These are phyloP conservation scores for Scutellaria galericulata DNA, from an alignment of 257 asterid genomes.

Conservation along the genomic window DNA sequence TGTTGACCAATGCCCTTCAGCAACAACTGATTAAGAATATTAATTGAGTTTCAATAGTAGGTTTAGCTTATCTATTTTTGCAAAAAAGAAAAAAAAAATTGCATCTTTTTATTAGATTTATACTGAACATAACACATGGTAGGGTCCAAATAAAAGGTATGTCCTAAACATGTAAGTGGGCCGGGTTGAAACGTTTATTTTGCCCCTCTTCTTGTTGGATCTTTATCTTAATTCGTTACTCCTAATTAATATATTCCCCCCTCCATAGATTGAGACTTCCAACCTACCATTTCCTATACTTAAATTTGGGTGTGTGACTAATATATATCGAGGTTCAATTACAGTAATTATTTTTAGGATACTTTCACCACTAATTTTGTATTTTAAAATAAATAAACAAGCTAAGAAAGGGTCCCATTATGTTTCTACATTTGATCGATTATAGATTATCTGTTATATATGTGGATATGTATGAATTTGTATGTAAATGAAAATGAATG, in stretches of 20 bases:
- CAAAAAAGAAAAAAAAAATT: neutral
- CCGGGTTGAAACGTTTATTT: slow-evolving; percentile 35
- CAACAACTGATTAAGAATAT: slow-evolving; percentile 17
- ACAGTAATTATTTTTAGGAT: no score
- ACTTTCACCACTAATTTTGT: no score
- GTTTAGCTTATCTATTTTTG: neutral
- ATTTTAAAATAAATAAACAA: no score
- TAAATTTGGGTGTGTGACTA: neutral
- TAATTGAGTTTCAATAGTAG: slow-evolving; percentile 4
- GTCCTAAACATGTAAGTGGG: slow-evolving; percentile 17
- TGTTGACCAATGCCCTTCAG: slow-evolving; percentile 28
- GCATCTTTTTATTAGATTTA: neutral
- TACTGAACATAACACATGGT: slow-evolving; percentile 38
- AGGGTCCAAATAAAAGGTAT: slow-evolving; percentile 30
- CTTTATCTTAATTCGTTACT: slow-evolving; percentile 24
- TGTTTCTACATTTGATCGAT: no score
- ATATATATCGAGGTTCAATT: no score
- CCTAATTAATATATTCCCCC: slow-evolving; percentile 34
- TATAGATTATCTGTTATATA: no score
- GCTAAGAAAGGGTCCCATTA: no score
- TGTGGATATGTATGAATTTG: no score
- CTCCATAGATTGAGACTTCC: slow-evolving; percentile 33
- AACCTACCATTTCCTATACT: slow-evolving; percentile 25
- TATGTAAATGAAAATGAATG: no score
- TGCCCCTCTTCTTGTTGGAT: slow-evolving; percentile 23